Conservation (phyloP, 164 flowering plant species). For the Aristolochia californica region DNA sequence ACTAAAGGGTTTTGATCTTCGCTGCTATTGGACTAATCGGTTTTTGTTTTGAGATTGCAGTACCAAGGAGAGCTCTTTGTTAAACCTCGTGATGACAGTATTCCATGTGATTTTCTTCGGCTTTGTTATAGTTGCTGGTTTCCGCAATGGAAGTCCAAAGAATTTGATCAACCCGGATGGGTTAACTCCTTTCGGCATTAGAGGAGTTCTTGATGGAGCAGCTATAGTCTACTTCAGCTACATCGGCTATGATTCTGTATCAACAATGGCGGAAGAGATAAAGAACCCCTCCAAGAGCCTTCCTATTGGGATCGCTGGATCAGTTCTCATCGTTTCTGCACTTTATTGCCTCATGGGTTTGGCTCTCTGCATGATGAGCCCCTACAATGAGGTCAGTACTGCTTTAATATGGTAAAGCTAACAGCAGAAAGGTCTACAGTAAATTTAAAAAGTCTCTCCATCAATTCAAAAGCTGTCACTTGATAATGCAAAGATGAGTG, state of each 20-base stretch:
- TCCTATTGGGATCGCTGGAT: slow-evolving; percentile 66
- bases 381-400: slow-evolving; percentile 45
- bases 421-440: too few species aligned
- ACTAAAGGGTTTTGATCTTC: too few species aligned
- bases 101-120: slow-evolving; percentile 70
- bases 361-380: slow-evolving; percentile 52
- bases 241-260: slow-evolving; percentile 72
- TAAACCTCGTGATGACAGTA: slow-evolving; percentile 73
- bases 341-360: slow-evolving; percentile 67
- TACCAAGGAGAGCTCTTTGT: slow-evolving; percentile 76
- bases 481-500: neutral
- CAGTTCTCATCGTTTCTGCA: slow-evolving; percentile 44
- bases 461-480: neutral
- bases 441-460: neutral
- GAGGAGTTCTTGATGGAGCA: slow-evolving; percentile 61
- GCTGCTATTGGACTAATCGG: neutral
- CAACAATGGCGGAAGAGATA: slow-evolving; percentile 83
- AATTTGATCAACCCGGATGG: slow-evolving; percentile 59
- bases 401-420: neutral
- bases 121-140: slow-evolving; percentile 55
- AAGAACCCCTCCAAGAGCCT: slow-evolving; percentile 55
- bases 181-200: slow-evolving; percentile 50
- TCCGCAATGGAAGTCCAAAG: slow-evolving; percentile 42
- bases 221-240: slow-evolving; percentile 69
- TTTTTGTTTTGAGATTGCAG: slow-evolving; percentile 32